Base-by-base conservation (phyloP, 306 rosid species). In the Parietaria judaica region DNA sequence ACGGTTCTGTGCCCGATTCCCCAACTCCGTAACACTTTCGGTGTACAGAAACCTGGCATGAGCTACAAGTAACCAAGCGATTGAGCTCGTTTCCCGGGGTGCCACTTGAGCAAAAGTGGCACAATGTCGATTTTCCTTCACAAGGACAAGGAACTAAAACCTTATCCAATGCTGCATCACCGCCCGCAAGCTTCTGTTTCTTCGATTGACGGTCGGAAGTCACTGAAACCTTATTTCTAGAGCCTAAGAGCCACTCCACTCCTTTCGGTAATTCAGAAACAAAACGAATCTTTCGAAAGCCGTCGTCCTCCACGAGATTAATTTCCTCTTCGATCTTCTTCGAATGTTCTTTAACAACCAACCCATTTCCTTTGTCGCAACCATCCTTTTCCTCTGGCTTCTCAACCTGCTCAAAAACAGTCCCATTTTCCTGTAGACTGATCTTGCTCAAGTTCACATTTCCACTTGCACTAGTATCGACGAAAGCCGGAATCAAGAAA, bases 181-280 rank as follows among this genome's bases (percentile, higher is more conserved):
- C 78, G 14, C 87, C 87, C 36, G 89, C 71, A 70, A 94, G 89
- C 84, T 80, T 94, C 76, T 94, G 76, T 65, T 84, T 94, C 89
- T 94, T 94, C 2, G 94, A 72, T 63, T 97, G 99, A 36, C 95
- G 90, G 79, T 94, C 97, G 0, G 95, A 76, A 67, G 87, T 63
- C 61, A 83, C 65, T 55, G 78, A 78, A 68, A 68, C 59, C 80
- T 83, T 94, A 81, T 84, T 81, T 78, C 76, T 82, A 72, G 76
- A 76, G 51, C 97, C 99, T 79, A 94, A 75, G 56, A 94, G 80
- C 97, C 97, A 84, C 71, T 84, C 94, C 57, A 94, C 67, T 63
- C 87, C 77, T 44, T 1, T 36, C 51, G 74, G 10, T 2, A 63
- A 69, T 74, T 63, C 78, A 41, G 70, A 71, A 56, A 6, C 55